Conservation (phyloP, 2,329 filamentous ascomycete genomes). For the Camillea tinctor region DNA sequence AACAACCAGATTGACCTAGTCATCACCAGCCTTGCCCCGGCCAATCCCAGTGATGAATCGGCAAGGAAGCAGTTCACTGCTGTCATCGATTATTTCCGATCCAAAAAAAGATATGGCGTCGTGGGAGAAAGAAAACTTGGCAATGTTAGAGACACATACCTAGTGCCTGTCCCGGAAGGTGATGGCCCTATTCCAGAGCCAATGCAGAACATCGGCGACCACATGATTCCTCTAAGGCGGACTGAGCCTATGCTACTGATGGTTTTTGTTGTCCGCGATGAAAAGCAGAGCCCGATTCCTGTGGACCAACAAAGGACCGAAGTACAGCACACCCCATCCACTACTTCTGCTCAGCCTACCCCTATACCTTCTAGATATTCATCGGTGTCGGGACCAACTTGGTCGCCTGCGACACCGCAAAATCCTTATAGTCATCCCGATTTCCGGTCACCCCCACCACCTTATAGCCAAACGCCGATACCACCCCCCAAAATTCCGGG, state of each 20-base stretch:
- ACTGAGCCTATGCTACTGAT: slow-evolving; percentile 77
- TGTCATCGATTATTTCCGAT: slow-evolving; percentile 84
- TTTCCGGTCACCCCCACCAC: slow-evolving; percentile 18
- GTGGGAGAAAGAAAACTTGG: slow-evolving; percentile 72
- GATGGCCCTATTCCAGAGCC: slow-evolving; percentile 75
- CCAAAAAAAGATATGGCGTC: slow-evolving; percentile 82
- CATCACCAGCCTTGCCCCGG: slow-evolving; percentile 68
- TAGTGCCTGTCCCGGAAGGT: slow-evolving; percentile 80
- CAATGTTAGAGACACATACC: slow-evolving; percentile 85
- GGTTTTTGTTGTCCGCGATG: slow-evolving; percentile 78
- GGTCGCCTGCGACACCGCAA: slow-evolving; percentile 53
- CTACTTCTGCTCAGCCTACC: slow-evolving; percentile 26
- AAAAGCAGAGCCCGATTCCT: slow-evolving; percentile 37
- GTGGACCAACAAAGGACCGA: slow-evolving; percentile 26
- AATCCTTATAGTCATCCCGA: slow-evolving; percentile 28
- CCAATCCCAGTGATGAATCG: slow-evolving; percentile 53
- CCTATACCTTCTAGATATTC: slow-evolving; percentile 41
- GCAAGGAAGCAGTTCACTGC: slow-evolving; percentile 65
- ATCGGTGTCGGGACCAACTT: slow-evolving; percentile 50
- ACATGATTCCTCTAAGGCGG: slow-evolving; percentile 69
- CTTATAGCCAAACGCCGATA: slow-evolving; percentile 34
- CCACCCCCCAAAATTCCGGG: slow-evolving; percentile 33
- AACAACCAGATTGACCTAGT: slow-evolving; percentile 80
- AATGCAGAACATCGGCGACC: slow-evolving; percentile 82
- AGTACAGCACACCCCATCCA: slow-evolving; percentile 26